phyloP scores from a whole-genome alignment of 495 filamentous ascomycete species.

The Hypoxylon lienhwacheense region DNA sequence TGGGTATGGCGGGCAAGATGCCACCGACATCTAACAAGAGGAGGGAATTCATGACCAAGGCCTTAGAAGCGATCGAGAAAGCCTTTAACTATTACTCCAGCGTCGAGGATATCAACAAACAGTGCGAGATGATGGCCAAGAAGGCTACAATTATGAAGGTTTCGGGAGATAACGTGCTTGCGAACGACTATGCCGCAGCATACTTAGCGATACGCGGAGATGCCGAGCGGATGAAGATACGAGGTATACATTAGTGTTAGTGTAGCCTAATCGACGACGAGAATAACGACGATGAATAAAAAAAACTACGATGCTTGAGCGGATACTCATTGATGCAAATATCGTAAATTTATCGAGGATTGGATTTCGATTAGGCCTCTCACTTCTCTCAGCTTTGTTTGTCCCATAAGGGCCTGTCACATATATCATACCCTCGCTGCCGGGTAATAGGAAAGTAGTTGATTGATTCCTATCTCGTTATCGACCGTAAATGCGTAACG shows the following conservation, averaged over 20 bases:
- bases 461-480: too few relatives aligned
- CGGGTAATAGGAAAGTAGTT: too few relatives aligned
- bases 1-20: constrained; percentile 71
- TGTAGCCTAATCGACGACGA: too few relatives aligned
- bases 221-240: constrained; percentile 33
- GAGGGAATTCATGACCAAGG: constrained; percentile 65
- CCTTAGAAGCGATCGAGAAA: constrained; percentile 66
- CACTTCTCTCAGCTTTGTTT: too few relatives aligned
- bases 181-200: constrained; percentile 73
- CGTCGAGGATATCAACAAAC: constrained; percentile 72
- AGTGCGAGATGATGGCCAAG: constrained; percentile 84
- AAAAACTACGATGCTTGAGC: too few relatives aligned
- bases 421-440: too few relatives aligned
- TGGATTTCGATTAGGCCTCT: too few relatives aligned
- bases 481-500: too few relatives aligned
- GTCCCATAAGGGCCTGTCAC: too few relatives aligned
- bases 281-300: neutral
- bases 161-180: constrained; percentile 67
- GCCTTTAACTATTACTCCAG: constrained; percentile 66
- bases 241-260: neutral
- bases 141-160: constrained; percentile 79
- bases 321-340: too few relatives aligned
- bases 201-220: constrained; percentile 63
- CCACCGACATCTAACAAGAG: constrained; percentile 41
- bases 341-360: too few relatives aligned